phyloP scores from a whole-genome alignment of 768 basidiomycete genomes.

The Coprinellus aureogranulatus region DNA sequence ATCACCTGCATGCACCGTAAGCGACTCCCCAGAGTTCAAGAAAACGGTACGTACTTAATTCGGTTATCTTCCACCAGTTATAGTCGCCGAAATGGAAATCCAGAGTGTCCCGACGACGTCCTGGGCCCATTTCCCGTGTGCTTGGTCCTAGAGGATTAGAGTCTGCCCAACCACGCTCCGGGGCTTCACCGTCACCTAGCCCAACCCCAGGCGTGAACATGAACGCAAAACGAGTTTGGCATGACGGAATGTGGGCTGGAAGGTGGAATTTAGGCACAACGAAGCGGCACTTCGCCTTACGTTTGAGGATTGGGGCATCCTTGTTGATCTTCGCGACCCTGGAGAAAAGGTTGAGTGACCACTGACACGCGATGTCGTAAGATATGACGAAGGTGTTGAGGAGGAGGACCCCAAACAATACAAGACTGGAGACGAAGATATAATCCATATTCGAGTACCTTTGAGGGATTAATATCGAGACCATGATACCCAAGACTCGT shows the following conservation, averaged over 20 bases:
- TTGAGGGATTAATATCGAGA: background rate
- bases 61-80: slow-evolving; percentile 24
- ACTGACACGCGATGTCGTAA: slow-evolving; percentile 30
- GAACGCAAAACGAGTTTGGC: slow-evolving; percentile 15
- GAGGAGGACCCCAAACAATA: background rate
- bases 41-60: slow-evolving; percentile 17
- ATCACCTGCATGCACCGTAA: background rate
- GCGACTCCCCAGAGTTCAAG: background rate
- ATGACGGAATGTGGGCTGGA: background rate
- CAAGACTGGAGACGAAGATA: slow-evolving; percentile 15
- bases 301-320: background rate
- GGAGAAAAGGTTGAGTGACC: slow-evolving; percentile 14
- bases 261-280: background rate
- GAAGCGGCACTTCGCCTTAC: background rate
- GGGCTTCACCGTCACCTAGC: slow-evolving; percentile 31
- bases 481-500: background rate
- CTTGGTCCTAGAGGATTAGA: slow-evolving; percentile 24
- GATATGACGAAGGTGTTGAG: slow-evolving; percentile 14
- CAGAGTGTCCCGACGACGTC: slow-evolving; percentile 23
- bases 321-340: slow-evolving; percentile 18
- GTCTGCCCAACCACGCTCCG: slow-evolving; percentile 30
- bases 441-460: slow-evolving; percentile 35
- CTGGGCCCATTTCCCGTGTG: slow-evolving; percentile 34
- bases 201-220: slow-evolving; percentile 22
- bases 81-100: slow-evolving; percentile 26